phyloP scores from a whole-genome alignment of 179 eudicot species.

The Gypsophila paniculata region DNA sequence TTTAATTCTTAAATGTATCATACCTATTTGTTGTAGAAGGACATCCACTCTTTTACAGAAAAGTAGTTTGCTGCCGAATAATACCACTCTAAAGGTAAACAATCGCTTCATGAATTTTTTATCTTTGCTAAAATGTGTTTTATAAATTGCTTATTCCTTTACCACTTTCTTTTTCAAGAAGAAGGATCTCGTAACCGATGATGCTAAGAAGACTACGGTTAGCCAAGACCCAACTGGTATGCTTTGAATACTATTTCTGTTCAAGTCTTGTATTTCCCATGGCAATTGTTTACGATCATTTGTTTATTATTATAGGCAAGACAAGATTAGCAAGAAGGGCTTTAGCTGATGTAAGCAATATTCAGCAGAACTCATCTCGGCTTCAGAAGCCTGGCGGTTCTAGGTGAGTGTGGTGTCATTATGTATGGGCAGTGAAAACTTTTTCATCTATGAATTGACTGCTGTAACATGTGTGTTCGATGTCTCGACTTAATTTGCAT shows the following conservation, averaged over 20 bases:
- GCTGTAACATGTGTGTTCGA: neutral
- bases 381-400: slow-evolving; percentile 6
- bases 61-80: neutral
- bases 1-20: neutral
- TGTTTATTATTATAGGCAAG: slow-evolving; percentile 3
- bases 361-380: slow-evolving; percentile 7
- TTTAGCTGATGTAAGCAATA: slow-evolving; percentile 19
- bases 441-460: neutral
- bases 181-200: slow-evolving; percentile 6
- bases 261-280: neutral
- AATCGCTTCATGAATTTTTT: neutral
- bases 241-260: slow-evolving; percentile 4
- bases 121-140: neutral
- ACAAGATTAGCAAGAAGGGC: slow-evolving; percentile 15
- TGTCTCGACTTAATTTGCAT: neutral
- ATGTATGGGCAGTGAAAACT: neutral
- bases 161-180: neutral
- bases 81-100: slow-evolving; percentile 10
- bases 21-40: slow-evolving; percentile 7
- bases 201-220: slow-evolving; percentile 8
- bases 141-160: neutral
- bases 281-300: neutral
- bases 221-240: slow-evolving; percentile 7
- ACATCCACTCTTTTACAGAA: neutral
- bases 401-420: slow-evolving; percentile 9